Percentiles rank a stretch among this genome's conserved stretches.
Evolutionary conservation across 2,329 filamentous ascomycete species (phyloP).

Genomic region (Samsoniella hepiali): DNA sequence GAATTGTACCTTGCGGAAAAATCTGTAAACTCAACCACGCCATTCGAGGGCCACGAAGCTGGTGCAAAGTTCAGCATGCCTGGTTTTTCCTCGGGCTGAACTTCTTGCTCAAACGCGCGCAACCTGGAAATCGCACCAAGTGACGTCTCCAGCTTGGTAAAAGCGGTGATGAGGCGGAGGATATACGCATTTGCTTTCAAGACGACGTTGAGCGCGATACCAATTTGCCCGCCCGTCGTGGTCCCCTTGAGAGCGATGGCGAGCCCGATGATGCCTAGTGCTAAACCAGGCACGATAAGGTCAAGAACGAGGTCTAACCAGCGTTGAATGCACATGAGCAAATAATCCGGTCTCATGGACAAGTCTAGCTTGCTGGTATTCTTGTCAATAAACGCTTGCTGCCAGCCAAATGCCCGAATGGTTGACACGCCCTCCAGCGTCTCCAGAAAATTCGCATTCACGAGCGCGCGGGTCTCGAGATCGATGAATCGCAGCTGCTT

Average conservation of each 20-base stretch:
- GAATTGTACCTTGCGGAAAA: too few relatives aligned
- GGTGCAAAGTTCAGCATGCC: slow-evolving; percentile 15
- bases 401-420: slow-evolving; percentile 16
- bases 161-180: not conserved
- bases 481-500: slow-evolving; percentile 17
- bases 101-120: slow-evolving; percentile 22
- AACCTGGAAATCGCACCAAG: slow-evolving; percentile 27
- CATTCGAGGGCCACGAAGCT: slow-evolving; percentile 19
- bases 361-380: slow-evolving; percentile 2
- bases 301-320: slow-evolving; percentile 45
- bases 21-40: too few relatives aligned
- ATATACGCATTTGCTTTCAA: not conserved
- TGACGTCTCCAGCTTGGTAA: slow-evolving; percentile 25
- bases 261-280: not conserved
- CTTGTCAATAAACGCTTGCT: not conserved
- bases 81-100: slow-evolving; percentile 22
- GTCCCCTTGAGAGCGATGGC: slow-evolving; percentile 7
- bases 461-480: slow-evolving; percentile 5
- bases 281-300: slow-evolving; percentile 32
- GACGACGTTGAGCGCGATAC: not conserved
- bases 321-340: slow-evolving; percentile 42
- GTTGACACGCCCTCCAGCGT: slow-evolving; percentile 14
- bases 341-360: slow-evolving; percentile 24
- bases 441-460: slow-evolving; percentile 11
- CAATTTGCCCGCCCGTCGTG: not conserved